These are phyloP conservation scores for Gossypium stocksii DNA, from an alignment of 345 rosid genomes.

Conservation along the genomic window DNA sequence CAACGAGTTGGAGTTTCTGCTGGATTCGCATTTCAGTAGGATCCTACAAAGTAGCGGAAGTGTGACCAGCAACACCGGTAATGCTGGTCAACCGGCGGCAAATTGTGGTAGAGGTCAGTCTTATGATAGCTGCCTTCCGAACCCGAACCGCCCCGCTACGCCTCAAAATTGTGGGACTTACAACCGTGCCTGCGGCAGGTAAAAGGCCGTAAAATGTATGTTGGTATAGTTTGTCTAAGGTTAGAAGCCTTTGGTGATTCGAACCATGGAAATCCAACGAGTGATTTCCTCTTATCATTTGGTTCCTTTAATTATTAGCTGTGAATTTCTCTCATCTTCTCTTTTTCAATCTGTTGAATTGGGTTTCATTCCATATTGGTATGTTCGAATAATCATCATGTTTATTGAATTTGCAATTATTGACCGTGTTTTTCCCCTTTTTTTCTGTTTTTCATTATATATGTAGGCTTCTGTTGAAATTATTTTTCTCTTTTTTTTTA, in stretches of 20 bases:
- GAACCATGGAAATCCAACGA: no score
- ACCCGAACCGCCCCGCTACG: neutral
- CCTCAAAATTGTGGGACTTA: neutral
- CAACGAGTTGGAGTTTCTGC: neutral
- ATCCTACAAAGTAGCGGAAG: conserved; percentile 9
- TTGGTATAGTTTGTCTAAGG: neutral
- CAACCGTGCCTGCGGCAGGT: conserved; percentile 5
- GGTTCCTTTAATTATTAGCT: neutral
- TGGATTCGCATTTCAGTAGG: conserved; percentile 6
- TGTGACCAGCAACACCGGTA: neutral
- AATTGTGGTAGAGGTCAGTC: neutral
- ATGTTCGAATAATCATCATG: neutral
- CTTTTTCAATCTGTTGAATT: neutral
- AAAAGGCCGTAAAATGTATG: neutral
- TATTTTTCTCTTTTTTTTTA: no score
- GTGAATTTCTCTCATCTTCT: neutral
- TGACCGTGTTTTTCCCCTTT: neutral
- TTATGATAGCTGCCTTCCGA: conserved; percentile 8
- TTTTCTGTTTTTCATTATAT: no score
- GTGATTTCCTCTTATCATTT: no score
- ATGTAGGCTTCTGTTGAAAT: no score
- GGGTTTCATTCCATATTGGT: neutral
- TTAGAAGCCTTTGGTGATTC: neutral
- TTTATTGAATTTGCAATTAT: neutral
- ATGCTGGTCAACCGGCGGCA: neutral